These are phyloP conservation scores for Silene latifolia DNA, from an alignment of 148 eudicot genomes.

Conservation along the genomic window DNA sequence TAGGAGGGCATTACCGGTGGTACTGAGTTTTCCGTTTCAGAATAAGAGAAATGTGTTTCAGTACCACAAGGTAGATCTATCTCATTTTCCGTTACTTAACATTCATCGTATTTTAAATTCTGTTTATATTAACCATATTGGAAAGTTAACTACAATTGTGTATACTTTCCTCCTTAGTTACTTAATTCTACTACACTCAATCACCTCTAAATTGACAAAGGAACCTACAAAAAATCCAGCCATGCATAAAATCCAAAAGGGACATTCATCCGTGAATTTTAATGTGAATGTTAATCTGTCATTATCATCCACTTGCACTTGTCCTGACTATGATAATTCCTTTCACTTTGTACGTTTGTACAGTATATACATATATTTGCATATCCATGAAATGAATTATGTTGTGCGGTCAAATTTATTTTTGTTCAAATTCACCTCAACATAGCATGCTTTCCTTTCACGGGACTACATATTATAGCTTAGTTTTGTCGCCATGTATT, in stretches of 20 bases:
- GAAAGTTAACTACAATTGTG: neutral
- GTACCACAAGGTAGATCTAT: no score
- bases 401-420: conserved; percentile 3
- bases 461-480: conserved; percentile 20
- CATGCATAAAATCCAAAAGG: conserved; percentile 6
- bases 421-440: conserved; percentile 18
- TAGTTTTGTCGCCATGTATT: conserved; percentile 12
- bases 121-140: neutral
- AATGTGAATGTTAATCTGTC: conserved; percentile 30
- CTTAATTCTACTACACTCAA: neutral
- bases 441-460: conserved; percentile 31
- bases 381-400: neutral
- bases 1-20: no score
- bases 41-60: no score
- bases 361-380: neutral
- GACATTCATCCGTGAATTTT: conserved; percentile 37
- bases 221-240: neutral
- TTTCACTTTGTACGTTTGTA: neutral
- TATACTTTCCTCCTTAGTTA: neutral
- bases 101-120: neutral
- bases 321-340: neutral
- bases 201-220: neutral
- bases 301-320: conserved; percentile 14
- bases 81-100: no score
- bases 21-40: no score